These are phyloP conservation scores for Marasmius sp. DNA, from an alignment of 1,284 basidiomycete genomes.

Conservation along the genomic window DNA sequence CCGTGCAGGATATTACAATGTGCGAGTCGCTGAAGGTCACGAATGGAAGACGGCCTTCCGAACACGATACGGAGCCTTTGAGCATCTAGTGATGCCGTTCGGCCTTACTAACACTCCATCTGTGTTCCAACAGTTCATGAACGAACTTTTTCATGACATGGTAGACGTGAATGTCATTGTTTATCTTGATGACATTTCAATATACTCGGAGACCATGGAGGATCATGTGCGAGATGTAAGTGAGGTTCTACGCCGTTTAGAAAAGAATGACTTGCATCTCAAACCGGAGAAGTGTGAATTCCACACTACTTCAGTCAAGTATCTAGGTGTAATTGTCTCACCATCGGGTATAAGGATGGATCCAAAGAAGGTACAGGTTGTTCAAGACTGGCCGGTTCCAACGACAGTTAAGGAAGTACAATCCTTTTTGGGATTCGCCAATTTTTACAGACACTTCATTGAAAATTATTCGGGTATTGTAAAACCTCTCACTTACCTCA, in stretches of 20 bases:
- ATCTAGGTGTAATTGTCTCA: constrained; percentile 1
- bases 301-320: constrained; percentile 10
- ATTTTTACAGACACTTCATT: constrained; percentile 22
- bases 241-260: constrained; percentile 33
- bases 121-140: constrained; percentile 28
- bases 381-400: constrained; percentile 9
- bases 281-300: constrained; percentile 41
- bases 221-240: constrained; percentile 19
- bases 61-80: not conserved
- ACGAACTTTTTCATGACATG: too few species aligned
- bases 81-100: not conserved
- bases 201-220: constrained; percentile 15
- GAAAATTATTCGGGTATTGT: constrained; percentile 26
- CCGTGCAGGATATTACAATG: not conserved
- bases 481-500: too few species aligned
- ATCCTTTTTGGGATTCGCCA: constrained; percentile 7
- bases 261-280: constrained; percentile 27
- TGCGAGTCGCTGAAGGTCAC: not conserved
- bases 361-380: constrained; percentile 3
- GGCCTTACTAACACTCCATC: not conserved
- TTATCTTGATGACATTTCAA: constrained; percentile 33
- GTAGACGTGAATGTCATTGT: constrained; percentile 31
- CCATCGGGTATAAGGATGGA: not conserved
- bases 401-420: constrained; percentile 8
- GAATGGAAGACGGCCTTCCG: not conserved